phyloP scores from a whole-genome alignment of 2,329 filamentous ascomycete genomes.

The Ophiostoma montium region DNA sequence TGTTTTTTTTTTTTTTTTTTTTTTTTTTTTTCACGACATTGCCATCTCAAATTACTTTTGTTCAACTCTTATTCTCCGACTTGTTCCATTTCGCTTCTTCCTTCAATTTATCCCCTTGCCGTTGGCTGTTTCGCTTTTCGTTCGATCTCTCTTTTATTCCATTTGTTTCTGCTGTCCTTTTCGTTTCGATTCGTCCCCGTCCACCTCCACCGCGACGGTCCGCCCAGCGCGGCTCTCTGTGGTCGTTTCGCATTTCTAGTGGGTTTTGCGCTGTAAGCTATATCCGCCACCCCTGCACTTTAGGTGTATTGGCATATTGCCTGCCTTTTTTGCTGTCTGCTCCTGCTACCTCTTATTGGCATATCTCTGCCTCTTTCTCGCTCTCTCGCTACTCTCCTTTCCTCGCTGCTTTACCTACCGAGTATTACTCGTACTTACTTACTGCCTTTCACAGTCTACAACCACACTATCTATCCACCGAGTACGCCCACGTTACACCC shows the following conservation, averaged over 20 bases:
- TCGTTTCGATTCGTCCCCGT: background rate
- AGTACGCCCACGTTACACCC: background rate
- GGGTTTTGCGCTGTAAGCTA: background rate
- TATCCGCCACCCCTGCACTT: too few species aligned
- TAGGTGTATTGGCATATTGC: too few species aligned
- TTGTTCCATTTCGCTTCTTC: background rate
- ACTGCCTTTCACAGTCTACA: too few species aligned
- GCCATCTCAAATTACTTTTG: background rate
- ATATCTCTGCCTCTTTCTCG: too few species aligned
- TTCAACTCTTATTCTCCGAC: background rate
- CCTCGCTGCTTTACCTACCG: too few species aligned
- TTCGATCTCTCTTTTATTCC: background rate
- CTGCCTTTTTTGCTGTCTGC: too few species aligned
- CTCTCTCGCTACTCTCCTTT: too few species aligned
- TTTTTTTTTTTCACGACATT: background rate
- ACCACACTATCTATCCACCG: background rate
- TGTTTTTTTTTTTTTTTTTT: background rate
- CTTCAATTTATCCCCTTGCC: background rate
- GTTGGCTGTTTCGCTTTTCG: too few species aligned
- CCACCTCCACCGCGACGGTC: slow-evolving; percentile 1
- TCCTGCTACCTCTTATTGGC: too few species aligned
- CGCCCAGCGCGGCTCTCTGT: background rate
- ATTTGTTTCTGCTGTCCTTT: background rate
- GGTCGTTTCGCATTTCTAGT: background rate
- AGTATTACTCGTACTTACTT: too few species aligned